phyloP scores from a whole-genome alignment of 805 yeast species.

The Candida ortonii region DNA sequence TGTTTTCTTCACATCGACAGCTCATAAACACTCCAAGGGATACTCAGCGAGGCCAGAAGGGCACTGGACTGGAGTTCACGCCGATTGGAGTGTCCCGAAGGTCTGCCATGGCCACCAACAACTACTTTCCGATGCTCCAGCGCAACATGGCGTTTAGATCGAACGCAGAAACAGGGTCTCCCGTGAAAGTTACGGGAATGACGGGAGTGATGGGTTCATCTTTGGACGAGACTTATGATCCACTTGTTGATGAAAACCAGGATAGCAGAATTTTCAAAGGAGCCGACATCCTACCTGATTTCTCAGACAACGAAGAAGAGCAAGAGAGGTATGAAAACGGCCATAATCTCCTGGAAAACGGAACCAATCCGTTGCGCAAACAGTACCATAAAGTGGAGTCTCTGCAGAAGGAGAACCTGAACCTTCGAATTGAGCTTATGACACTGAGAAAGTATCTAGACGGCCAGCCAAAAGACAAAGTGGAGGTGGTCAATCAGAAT shows the following conservation, averaged over 20 bases:
- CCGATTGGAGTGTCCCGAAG: slow-evolving; percentile 36
- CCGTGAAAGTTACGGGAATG: slow-evolving; percentile 10
- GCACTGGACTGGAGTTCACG: slow-evolving; percentile 37
- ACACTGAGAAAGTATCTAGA: slow-evolving; percentile 38
- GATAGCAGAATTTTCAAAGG: slow-evolving; percentile 25
- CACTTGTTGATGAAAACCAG: slow-evolving; percentile 14
- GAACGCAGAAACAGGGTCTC: slow-evolving; percentile 17
- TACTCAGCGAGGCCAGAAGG: slow-evolving; percentile 16
- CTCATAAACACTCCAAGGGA: slow-evolving; percentile 31
- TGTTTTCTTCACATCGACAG: slow-evolving; percentile 31
- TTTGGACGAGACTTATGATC: slow-evolving; percentile 25
- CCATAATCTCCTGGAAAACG: slow-evolving; percentile 16
- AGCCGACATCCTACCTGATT: slow-evolving; percentile 27
- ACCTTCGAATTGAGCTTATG: slow-evolving; percentile 41
- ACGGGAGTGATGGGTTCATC: slow-evolving; percentile 18
- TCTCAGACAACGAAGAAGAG: slow-evolving; percentile 17
- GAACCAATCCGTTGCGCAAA: slow-evolving; percentile 23
- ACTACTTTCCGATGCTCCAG: slow-evolving; percentile 16
- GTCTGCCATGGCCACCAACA: slow-evolving; percentile 9
- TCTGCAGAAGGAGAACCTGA: slow-evolving; percentile 41
- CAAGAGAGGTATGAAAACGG: slow-evolving; percentile 1
- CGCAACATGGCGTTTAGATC: slow-evolving; percentile 17
- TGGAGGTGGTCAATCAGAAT: slow-evolving; percentile 36
- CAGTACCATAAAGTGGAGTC: slow-evolving; percentile 28
- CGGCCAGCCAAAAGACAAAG: slow-evolving; percentile 42